A percentile compares a stretch with the other conserved stretches of the same genome.
Evolutionary conservation across 805 yeast species (phyloP).

Genomic region (Pichia cabralensis): DNA sequence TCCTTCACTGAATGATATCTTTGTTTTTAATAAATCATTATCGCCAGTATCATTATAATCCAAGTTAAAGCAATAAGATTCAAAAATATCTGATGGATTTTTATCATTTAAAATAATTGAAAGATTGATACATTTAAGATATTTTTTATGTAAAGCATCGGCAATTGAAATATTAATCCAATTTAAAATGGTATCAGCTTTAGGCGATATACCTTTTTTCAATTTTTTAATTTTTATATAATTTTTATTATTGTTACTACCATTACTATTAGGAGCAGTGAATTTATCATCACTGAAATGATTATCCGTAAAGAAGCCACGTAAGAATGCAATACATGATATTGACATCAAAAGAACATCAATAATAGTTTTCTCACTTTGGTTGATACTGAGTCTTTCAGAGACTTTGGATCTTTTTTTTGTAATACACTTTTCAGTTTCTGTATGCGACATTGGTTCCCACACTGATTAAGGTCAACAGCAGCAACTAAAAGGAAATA

Average conservation of each 20-base stretch:
- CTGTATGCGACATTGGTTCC: background rate
- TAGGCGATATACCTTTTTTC: constrained; percentile 33
- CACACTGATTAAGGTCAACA: too few relatives aligned
- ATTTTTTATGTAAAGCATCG: constrained; percentile 33
- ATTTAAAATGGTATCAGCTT: constrained; percentile 39
- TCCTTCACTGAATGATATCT: too few relatives aligned
- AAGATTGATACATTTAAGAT: constrained; percentile 35
- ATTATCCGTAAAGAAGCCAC: constrained; percentile 49
- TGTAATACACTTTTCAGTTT: too few relatives aligned
- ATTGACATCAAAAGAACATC: constrained; percentile 42
- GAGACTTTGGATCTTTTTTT: constrained; percentile 12
- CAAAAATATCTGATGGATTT: constrained; percentile 34
- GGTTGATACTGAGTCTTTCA: constrained; percentile 14
- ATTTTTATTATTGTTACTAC: background rate
- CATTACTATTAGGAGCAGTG: constrained; percentile 28
- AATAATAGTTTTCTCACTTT: constrained; percentile 36
- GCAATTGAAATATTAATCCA: constrained; percentile 46
- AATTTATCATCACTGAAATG: constrained; percentile 40
- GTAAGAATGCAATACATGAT: constrained; percentile 46
- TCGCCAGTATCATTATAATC: constrained; percentile 27
- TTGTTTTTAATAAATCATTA: too few relatives aligned
- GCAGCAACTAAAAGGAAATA: too few relatives aligned
- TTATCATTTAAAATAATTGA: constrained; percentile 34
- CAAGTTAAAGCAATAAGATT: constrained; percentile 41
- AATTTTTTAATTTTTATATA: constrained; percentile 40